A percentile compares a stretch with the other conserved stretches of the same genome.
Conservation (phyloP, 2,329 filamentous ascomycete genomes). For the Hypoxylon sp. region DNA sequence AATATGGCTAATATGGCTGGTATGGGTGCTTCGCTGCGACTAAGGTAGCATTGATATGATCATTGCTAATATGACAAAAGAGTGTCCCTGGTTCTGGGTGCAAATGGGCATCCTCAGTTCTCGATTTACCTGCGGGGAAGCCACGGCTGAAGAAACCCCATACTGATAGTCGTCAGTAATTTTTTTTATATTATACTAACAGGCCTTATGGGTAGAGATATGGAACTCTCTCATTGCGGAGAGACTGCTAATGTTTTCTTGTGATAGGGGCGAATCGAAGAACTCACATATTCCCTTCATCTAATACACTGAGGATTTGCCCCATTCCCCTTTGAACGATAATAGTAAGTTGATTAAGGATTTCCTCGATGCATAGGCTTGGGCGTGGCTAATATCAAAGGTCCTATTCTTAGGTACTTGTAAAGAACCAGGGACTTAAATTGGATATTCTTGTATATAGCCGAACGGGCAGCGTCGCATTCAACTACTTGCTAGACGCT, state of each 20-base stretch:
- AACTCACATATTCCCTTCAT: neutral
- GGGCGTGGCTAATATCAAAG: slow-evolving; percentile 23
- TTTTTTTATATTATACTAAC: no score
- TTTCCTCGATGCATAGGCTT: slow-evolving; percentile 9
- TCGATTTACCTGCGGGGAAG: slow-evolving; percentile 6
- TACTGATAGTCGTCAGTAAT: neutral
- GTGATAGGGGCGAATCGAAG: neutral
- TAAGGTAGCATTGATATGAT: slow-evolving; percentile 28
- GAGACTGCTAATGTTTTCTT: neutral
- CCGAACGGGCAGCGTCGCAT: slow-evolving; percentile 38
- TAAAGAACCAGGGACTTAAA: slow-evolving; percentile 15
- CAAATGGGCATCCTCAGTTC: neutral
- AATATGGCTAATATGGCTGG: slow-evolving; percentile 44
- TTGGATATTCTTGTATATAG: slow-evolving; percentile 39
- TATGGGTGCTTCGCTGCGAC: neutral
- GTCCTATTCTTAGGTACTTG: slow-evolving; percentile 32
- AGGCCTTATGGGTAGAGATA: neutral
- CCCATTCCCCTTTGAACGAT: neutral
- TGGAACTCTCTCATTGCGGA: neutral
- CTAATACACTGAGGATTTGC: neutral
- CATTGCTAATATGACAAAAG: slow-evolving; percentile 11
- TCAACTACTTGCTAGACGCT: slow-evolving; percentile 29
- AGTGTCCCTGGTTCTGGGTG: neutral
- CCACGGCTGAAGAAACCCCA: neutral
- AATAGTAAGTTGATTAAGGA: slow-evolving; percentile 10